These are phyloP conservation scores for Chaetomiaceae sp. DNA, from an alignment of 2,329 filamentous ascomycete genomes.

Conservation along the genomic window DNA sequence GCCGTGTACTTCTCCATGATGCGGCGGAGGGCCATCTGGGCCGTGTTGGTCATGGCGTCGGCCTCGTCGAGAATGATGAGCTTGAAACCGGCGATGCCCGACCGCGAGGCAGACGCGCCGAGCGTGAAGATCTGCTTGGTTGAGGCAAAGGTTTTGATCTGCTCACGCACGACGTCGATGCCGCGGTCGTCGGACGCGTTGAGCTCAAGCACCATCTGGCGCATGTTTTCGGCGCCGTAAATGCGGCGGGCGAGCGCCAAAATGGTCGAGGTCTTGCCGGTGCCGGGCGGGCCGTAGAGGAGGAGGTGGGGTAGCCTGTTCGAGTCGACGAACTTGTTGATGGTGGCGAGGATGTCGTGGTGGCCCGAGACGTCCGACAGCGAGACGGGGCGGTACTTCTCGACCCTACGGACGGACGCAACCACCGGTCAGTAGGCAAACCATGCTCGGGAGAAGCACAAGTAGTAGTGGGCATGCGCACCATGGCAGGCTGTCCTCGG, in stretches of 20 bases:
- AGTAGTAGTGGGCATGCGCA: constrained; percentile 33
- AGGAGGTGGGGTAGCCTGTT: constrained; percentile 94
- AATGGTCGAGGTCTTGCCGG: constrained; percentile 95
- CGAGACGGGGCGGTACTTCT: constrained; percentile 89
- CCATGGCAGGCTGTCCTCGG: constrained; percentile 92
- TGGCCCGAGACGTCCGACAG: constrained; percentile 92
- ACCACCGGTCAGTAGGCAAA: neutral
- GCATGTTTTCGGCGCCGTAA: constrained; percentile 86
- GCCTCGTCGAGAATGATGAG: constrained; percentile 97
- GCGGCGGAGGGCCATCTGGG: constrained; percentile 90
- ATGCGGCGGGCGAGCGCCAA: constrained; percentile 88
- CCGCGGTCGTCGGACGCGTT: constrained; percentile 96
- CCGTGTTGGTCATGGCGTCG: constrained; percentile 99
- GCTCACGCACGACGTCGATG: constrained; percentile 95
- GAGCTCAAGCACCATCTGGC: constrained; percentile 96
- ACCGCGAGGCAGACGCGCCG: constrained; percentile 33
- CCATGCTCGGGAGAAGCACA: no score
- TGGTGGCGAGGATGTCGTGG: constrained; percentile 92
- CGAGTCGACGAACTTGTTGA: constrained; percentile 94
- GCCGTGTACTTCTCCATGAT: constrained; percentile 99
- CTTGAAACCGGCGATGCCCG: constrained; percentile 70
- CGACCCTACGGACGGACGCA: constrained; percentile 61
- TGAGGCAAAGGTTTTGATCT: constrained; percentile 98
- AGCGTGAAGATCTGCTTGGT: constrained; percentile 91
- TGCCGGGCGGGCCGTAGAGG: constrained; percentile 92